These are phyloP conservation scores for Debaryomycetaceae sp. DNA, from an alignment of 1,139 yeast species.

Conservation along the genomic window DNA sequence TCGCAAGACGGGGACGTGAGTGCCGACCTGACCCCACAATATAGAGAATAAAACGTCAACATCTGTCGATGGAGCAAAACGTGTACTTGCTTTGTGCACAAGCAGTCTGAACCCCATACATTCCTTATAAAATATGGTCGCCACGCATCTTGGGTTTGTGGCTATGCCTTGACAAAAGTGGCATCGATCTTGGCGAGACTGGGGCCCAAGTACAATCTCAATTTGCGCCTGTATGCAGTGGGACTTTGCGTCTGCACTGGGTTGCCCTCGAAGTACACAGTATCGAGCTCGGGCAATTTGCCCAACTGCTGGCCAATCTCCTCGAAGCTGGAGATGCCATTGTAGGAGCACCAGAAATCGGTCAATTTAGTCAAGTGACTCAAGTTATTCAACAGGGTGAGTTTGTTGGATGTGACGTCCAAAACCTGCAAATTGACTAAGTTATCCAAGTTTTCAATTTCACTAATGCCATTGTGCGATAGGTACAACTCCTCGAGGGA, in stretches of 20 bases:
- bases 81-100: too few species aligned
- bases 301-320: slow-evolving; percentile 67
- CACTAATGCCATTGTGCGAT: slow-evolving; percentile 77
- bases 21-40: too few species aligned
- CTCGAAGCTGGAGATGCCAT: slow-evolving; percentile 62
- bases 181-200: slow-evolving; percentile 89
- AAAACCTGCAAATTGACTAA: slow-evolving; percentile 65
- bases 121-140: too few species aligned
- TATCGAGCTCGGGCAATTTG: slow-evolving; percentile 62
- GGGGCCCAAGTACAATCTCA: slow-evolving; percentile 68
- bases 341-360: slow-evolving; percentile 92
- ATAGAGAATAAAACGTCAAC: too few species aligned
- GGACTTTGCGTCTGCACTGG: slow-evolving; percentile 74
- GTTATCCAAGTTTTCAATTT: slow-evolving; percentile 74
- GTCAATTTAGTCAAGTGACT: slow-evolving; percentile 65
- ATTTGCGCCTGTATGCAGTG: slow-evolving; percentile 80
- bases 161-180: slow-evolving; percentile 46
- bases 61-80: too few species aligned
- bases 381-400: slow-evolving; percentile 59
- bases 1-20: too few species aligned
- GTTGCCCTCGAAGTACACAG: slow-evolving; percentile 94
- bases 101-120: too few species aligned
- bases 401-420: slow-evolving; percentile 76
- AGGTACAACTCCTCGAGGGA: slow-evolving; percentile 82
- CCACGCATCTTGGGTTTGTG: too few species aligned